phyloP scores from a whole-genome alignment of 805 yeast genomes.

The Lachancea lanzarotensis region DNA sequence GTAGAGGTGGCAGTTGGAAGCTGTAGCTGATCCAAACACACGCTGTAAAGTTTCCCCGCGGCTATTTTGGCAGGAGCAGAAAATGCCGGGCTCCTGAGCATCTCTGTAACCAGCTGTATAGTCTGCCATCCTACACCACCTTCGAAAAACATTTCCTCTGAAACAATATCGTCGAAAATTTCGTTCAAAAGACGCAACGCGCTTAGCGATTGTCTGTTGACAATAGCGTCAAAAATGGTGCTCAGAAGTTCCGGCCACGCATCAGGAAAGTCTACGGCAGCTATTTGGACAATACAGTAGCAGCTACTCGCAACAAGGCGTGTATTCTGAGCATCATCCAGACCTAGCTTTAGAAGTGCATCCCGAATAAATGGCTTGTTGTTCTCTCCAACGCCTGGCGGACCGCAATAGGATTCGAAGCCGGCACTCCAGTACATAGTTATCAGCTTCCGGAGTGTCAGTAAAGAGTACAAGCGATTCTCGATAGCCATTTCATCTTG shows the following conservation, averaged over 20 bases:
- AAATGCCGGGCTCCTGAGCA: slow-evolving; percentile 30
- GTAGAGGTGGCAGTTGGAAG: slow-evolving; percentile 12
- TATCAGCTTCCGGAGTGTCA: slow-evolving; percentile 61
- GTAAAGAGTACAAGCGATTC: slow-evolving; percentile 54
- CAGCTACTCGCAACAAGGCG: slow-evolving; percentile 63
- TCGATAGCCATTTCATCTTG: slow-evolving; percentile 28
- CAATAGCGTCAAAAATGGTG: slow-evolving; percentile 40
- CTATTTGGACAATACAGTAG: slow-evolving; percentile 74
- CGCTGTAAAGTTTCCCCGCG: slow-evolving; percentile 46
- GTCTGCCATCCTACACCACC: slow-evolving; percentile 58
- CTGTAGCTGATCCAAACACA: slow-evolving; percentile 46
- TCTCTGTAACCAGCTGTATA: slow-evolving; percentile 41
- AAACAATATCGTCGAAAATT: slow-evolving; percentile 75
- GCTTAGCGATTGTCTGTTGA: slow-evolving; percentile 37
- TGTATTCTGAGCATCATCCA: slow-evolving; percentile 42
- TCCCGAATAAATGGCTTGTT: slow-evolving; percentile 47
- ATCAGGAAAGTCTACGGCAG: slow-evolving; percentile 88
- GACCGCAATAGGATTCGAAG: slow-evolving; percentile 66
- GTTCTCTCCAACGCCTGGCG: slow-evolving; percentile 45
- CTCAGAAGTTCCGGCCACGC: slow-evolving; percentile 79
- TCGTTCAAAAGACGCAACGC: slow-evolving; percentile 61
- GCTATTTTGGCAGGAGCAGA: slow-evolving; percentile 38
- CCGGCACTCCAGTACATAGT: slow-evolving; percentile 80
- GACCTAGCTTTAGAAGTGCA: slow-evolving; percentile 40
- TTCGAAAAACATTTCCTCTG: slow-evolving; percentile 81